Evolutionary conservation across 1,139 yeast species (phyloP).

Genomic region (Debaryomyces sp.): DNA sequence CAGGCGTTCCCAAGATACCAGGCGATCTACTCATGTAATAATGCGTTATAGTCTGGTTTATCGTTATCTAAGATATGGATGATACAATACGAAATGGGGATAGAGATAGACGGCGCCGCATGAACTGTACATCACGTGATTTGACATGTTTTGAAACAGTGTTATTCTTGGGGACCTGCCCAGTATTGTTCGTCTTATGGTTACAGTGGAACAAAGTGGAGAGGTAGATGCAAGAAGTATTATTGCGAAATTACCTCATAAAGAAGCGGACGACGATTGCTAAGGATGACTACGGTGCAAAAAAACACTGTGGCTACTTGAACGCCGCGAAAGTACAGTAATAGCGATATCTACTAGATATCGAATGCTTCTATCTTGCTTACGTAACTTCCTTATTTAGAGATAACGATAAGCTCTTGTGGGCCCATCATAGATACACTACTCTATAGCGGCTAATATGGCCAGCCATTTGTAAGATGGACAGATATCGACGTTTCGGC

Average conservation of each 20-base stretch:
- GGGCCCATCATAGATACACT: neutral
- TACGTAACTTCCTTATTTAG: neutral
- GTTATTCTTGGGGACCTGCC: neutral
- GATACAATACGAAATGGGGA: neutral
- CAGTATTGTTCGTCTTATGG: neutral
- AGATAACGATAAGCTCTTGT: neutral
- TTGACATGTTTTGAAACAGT: neutral
- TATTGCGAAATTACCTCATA: neutral
- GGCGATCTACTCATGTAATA: neutral
- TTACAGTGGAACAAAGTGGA: neutral
- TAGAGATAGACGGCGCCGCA: neutral
- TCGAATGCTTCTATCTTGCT: neutral
- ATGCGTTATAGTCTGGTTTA: neutral
- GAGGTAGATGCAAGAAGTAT: neutral
- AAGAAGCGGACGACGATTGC: neutral
- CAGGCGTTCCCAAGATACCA: neutral
- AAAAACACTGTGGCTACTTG: neutral
- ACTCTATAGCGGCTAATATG: neutral
- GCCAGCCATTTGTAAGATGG: neutral
- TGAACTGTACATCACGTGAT: neutral
- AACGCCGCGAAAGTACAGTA: neutral
- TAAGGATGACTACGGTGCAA: neutral
- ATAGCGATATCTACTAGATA: neutral
- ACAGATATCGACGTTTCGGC: neutral
- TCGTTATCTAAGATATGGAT: neutral